A percentile compares a stretch with the other conserved stretches of the same genome.
Conservation (phyloP, 202 grass and related monocot genomes). For the Cymbopogon flexuosus region DNA sequence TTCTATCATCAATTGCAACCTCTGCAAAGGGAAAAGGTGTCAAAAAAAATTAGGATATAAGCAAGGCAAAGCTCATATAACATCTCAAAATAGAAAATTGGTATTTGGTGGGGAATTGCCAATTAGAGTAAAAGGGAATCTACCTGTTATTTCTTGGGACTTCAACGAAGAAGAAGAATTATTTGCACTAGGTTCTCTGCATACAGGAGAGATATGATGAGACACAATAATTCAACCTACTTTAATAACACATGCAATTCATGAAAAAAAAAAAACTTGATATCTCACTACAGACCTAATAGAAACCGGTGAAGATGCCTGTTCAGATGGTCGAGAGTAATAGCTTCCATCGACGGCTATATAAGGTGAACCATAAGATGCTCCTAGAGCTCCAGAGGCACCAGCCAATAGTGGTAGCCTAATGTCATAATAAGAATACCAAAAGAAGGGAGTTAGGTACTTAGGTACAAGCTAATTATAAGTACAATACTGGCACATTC, state of each 20-base stretch:
- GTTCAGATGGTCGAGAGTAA: constrained; percentile 61
- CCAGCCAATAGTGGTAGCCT: constrained; percentile 75
- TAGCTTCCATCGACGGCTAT: constrained; percentile 61
- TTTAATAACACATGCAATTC: neutral
- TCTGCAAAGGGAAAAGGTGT: constrained; percentile 42
- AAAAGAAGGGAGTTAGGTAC: neutral
- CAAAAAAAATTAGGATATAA: neutral
- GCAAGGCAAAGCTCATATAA: neutral
- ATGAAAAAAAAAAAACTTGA: neutral
- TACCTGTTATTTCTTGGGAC: constrained; percentile 53
- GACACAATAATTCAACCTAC: neutral
- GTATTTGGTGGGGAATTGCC: neutral
- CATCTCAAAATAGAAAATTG: neutral
- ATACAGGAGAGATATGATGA: constrained; percentile 24
- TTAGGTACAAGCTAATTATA: constrained; percentile 8
- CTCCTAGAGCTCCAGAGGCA: constrained; percentile 51
- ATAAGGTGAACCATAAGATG: constrained; percentile 65
- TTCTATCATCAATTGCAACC: constrained; percentile 51
- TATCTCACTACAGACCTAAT: constrained; percentile 30
- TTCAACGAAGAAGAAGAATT: constrained; percentile 52
- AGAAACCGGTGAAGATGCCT: constrained; percentile 62
- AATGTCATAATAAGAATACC: constrained; percentile 29
- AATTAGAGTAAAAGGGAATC: neutral
- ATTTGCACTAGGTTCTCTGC: constrained; percentile 46
- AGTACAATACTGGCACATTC: neutral